Evolutionary conservation across 2,329 filamentous ascomycete genomes (phyloP), one percentile per base, ranked within the genome.

Genomic region (Claviceps africana): DNA sequence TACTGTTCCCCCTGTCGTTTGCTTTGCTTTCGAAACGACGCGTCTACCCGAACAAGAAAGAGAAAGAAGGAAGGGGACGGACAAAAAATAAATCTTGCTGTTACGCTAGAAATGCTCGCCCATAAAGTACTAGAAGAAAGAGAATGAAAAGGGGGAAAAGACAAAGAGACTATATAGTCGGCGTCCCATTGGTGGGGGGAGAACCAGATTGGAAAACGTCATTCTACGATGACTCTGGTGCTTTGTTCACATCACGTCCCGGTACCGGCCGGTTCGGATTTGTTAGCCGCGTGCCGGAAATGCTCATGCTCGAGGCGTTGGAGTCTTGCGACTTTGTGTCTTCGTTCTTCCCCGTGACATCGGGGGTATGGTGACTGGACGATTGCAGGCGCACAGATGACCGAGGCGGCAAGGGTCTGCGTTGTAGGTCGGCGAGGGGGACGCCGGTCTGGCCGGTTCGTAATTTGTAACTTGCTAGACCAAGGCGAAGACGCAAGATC

Each of bases 401-500:
- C 17, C 56, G 53, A 52, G 55, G 54, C 21, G 56, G 57, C 15
- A 69, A 57, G 6, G 65, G 67, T 47, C 61, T 64, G 30, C 53
- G 62, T 59, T 81, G 70, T 21, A 88, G 71, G 46, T 78, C 68
- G 52, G 81, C 72, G 55, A 87, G 74, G 1, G 84, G 82, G 30
- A 86, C 73, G 53, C 77, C 70, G 51, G 81, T 76, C 66, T 90
- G 86, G 54, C 85, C 81, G 2, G 85, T 89, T 53, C 76, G 77
- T 57, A 90, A 73, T 67, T 89, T 89, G 72, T 88, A 89, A 61
- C 77, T 78, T 15, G 84, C 86, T 21, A 88, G 76, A 30, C 78
- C 74, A 17, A 90, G 77, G n/a, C 85, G 77, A 10, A 87, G 74
- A 50, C 77, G 77, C 45, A 89, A 71, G 48, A 81, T 77, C 61